Evolutionary conservation across 179 eudicot species (phyloP), one percentile per base, ranked within the genome.

Genomic region (Monotropa hypopitys): DNA sequence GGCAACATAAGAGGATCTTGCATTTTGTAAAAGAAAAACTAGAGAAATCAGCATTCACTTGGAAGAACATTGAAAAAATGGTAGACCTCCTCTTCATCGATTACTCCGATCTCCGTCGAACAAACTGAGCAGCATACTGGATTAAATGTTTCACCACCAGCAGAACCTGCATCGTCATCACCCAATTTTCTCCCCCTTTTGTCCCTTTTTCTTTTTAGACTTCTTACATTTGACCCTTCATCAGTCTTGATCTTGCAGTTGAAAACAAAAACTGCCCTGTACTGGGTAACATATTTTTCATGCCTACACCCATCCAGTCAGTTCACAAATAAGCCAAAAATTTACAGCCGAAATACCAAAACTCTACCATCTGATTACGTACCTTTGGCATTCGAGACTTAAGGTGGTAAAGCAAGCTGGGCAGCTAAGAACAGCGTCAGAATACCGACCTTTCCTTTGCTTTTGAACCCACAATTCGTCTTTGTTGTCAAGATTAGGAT

Each of bases 361-460:
- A 68, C 38, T 49, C 5, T 42, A 69, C 42, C 16, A 59, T 38
- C 18, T 38, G 40, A 73, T 20, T 45, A 20, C 73, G 57, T 78
- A 93, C 98, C 98, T 87, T 77, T 92, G 97, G 76, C 89, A 87
- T 80, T 90, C 97, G 1, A 86, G 79, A 84, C 91, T 88, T 76
- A 94, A 83, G 47, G 93, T 92, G 43, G 96, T 92, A 78, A 94
- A 94, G 80, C 98, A 94, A 80, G 98, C 97, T 43, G 96, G 98
- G 80, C 98, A 94, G 85, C 94, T 92, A 75, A 94, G 91, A 32
- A 87, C 89, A 10, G 98, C 97, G 81, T 94, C 98, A 21, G 96
- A 90, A 45, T 74, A 59, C 16, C 56, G 87, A 78, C 97, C 91
- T 79, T 87, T 84, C 74, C 91, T 83, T 79, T 83, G 85, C 69